Evolutionary conservation across 345 rosid species (phyloP), one percentile per base, ranked within the genome.

Genomic region (Euclidium syriacum): DNA sequence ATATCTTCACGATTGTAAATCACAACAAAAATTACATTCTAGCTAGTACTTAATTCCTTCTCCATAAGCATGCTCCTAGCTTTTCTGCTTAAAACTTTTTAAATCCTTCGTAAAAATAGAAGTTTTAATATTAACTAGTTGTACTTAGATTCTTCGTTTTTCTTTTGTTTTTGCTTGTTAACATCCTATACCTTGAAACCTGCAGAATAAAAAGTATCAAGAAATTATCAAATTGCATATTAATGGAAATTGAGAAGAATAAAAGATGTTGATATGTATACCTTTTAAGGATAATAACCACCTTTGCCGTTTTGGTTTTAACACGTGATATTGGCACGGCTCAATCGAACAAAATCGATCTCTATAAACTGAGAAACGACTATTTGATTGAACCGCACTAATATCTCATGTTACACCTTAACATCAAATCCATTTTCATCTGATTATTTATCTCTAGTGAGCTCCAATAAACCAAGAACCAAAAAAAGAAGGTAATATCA

Each of bases 291-390:
- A 36, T 35, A 5, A 14, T 19, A 67, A 7, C 35, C n/a, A 36
- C 32, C 0, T 3, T 49, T 14, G 5, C 9, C 16, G 15, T 16
- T 18, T 32, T 42, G 58, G 60, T 3, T 46, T 36, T 10, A 17
- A 63, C 10, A 54, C 84, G 90, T 81, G 96, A 90, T 90, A 86
- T 90, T 90, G 96, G 91, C 95, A 85, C 96, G 95, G 96, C 95
- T 90, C 96, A 90, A 90, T 86, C 91, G 77, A 86, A 90, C 65
- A 76, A 76, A 39, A 49, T 78, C 67, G 52, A 25, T 54, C 77
- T 81, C 79, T 24, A 68, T 12, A 30, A 11, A 22, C 6, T 11
- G 55, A 41, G 83, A 86, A 75, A 50, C 41, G 32, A 74, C 58
- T 71, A 53, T 84, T 62, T 49, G 88, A 82, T 89, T 89, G 96